A percentile compares a stretch with the other conserved stretches of the same genome.
Conservation (phyloP, 768 basidiomycete genomes). For the Flagelloscypha sp. region DNA sequence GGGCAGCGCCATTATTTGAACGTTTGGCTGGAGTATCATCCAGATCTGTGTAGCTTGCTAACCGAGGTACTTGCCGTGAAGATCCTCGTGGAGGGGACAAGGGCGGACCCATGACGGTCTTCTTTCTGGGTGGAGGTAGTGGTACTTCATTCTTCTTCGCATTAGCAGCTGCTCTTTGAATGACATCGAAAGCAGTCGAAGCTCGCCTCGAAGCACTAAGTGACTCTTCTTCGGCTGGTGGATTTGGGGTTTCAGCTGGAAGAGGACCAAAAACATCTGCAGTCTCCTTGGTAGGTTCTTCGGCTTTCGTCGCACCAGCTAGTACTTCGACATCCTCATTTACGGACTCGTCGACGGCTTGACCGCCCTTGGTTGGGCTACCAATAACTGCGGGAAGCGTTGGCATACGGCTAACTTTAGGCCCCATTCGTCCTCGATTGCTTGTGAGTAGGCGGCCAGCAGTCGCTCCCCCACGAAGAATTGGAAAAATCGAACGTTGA, state of each 20-base stretch:
- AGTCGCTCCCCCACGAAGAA: slow-evolving; percentile 13
- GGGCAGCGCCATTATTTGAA: slow-evolving; percentile 7
- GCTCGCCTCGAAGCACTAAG: slow-evolving; percentile 13
- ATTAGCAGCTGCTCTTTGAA: too few relatives aligned
- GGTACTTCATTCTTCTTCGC: too few relatives aligned
- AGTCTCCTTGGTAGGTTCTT: slow-evolving; percentile 6
- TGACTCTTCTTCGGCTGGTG: slow-evolving; percentile 7
- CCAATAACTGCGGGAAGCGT: slow-evolving; percentile 38
- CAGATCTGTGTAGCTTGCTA: slow-evolving; percentile 4
- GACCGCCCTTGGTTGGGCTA: slow-evolving; percentile 41
- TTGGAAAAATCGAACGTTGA: not conserved
- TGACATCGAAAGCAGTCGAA: too few relatives aligned
- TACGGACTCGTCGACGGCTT: slow-evolving; percentile 4
- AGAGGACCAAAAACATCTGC: slow-evolving; percentile 12
- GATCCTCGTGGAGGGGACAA: too few relatives aligned
- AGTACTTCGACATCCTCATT: slow-evolving; percentile 12
- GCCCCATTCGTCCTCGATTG: slow-evolving; percentile 15
- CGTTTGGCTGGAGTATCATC: slow-evolving; percentile 1
- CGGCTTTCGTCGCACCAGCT: slow-evolving; percentile 9
- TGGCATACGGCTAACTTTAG: slow-evolving; percentile 39
- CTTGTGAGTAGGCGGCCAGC: slow-evolving; percentile 6
- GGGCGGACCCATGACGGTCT: too few relatives aligned
- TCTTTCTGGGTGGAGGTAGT: too few relatives aligned
- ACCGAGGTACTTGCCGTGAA: not conserved
- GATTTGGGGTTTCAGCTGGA: slow-evolving; percentile 2